Evolutionary conservation across 345 rosid genomes (phyloP).

Genomic region (thale cress (Arabidopsis thaliana)): DNA sequence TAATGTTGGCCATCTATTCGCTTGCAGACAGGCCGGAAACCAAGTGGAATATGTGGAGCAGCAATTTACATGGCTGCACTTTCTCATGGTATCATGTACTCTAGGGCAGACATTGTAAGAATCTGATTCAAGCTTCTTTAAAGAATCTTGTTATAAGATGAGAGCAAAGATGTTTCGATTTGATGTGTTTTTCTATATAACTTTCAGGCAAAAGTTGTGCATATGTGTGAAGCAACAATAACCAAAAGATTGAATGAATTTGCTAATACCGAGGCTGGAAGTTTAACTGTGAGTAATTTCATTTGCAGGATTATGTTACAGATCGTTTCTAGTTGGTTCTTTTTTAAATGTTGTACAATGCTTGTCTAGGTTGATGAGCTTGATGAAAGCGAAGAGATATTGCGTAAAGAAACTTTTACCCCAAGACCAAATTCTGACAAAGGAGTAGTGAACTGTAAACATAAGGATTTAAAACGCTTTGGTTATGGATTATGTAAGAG

Average conservation of each 20-base stretch:
- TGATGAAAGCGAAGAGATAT: constrained; percentile 49
- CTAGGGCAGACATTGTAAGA: constrained; percentile 78
- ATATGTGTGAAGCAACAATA: constrained; percentile 89
- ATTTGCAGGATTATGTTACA: constrained; percentile 3
- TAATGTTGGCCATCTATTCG: constrained; percentile 5
- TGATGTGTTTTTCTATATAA: constrained; percentile 1
- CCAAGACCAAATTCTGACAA: constrained; percentile 36
- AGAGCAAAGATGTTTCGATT: not conserved
- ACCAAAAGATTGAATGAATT: constrained; percentile 87
- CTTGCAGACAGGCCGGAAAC: constrained; percentile 91
- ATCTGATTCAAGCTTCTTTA: not conserved
- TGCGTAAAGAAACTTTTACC: constrained; percentile 39
- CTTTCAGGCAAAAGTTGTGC: constrained; percentile 55
- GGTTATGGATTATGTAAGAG: constrained; percentile 67
- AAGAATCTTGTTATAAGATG: constrained; percentile 7
- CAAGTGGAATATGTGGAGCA: constrained; percentile 97
- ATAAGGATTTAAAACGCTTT: constrained; percentile 53
- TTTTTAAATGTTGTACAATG: constrained; percentile 2
- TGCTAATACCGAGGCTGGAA: constrained; percentile 81
- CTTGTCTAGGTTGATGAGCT: constrained; percentile 69
- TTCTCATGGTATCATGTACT: constrained; percentile 71
- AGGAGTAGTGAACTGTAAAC: constrained; percentile 63
- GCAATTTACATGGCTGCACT: constrained; percentile 86
- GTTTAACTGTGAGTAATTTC: constrained; percentile 65
- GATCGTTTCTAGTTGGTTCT: not conserved